These are phyloP conservation scores for Maudiozyma humilis DNA, from an alignment of 1,139 yeast genomes.

Conservation along the genomic window DNA sequence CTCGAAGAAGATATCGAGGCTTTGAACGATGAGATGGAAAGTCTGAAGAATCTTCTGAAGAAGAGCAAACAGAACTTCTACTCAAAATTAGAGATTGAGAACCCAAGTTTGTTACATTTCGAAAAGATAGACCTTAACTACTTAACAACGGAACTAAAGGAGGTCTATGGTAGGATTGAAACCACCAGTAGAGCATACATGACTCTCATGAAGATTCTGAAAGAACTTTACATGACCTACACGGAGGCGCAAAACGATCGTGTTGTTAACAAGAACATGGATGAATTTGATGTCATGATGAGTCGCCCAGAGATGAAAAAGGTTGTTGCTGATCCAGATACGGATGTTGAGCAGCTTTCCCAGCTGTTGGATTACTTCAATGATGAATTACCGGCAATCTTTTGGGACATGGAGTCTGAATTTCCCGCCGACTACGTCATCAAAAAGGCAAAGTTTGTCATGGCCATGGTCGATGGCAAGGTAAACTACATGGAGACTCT, in stretches of 20 bases:
- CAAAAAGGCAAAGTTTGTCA: slow-evolving; percentile 26
- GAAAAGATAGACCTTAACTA: slow-evolving; percentile 19
- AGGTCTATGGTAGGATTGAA: slow-evolving; percentile 19
- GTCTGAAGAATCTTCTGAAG: slow-evolving; percentile 11
- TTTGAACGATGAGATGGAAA: slow-evolving; percentile 14
- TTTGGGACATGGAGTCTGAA: slow-evolving; percentile 22
- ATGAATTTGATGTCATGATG: slow-evolving; percentile 13
- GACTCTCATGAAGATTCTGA: slow-evolving; percentile 24
- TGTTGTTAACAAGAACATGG: slow-evolving; percentile 30
- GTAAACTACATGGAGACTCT: slow-evolving; percentile 16
- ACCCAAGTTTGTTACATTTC: slow-evolving; percentile 22
- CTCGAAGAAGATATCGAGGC: slow-evolving; percentile 10
- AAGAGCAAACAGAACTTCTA: slow-evolving; percentile 14
- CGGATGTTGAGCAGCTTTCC: slow-evolving; percentile 22
- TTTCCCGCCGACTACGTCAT: slow-evolving; percentile 20
- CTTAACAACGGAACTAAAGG: slow-evolving; percentile 13
- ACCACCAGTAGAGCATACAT: slow-evolving; percentile 19
- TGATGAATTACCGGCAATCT: slow-evolving; percentile 26
- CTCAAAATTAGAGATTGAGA: slow-evolving; percentile 15
- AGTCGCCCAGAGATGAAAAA: slow-evolving; percentile 12
- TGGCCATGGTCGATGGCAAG: slow-evolving; percentile 20
- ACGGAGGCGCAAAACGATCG: slow-evolving; percentile 32
- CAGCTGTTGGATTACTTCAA: slow-evolving; percentile 23
- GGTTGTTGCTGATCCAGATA: slow-evolving; percentile 16
- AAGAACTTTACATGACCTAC: slow-evolving; percentile 26